A percentile compares a stretch with the other conserved stretches of the same genome.
phyloP scores from a whole-genome alignment of 2,329 filamentous ascomycete species.

The Samsoniella hepiali region DNA sequence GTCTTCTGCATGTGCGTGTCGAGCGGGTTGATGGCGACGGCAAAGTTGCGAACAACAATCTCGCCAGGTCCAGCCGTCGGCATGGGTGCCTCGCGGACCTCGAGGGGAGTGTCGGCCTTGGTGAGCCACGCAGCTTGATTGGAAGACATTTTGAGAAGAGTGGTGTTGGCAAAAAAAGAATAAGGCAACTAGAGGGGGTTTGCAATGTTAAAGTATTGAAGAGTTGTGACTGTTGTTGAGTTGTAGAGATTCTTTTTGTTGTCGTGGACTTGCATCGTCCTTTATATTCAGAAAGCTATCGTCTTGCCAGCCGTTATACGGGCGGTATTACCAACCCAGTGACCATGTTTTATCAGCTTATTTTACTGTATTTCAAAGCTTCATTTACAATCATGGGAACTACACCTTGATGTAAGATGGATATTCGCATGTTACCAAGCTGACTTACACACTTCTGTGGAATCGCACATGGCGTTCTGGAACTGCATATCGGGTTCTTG shows the following conservation, averaged over 20 bases:
- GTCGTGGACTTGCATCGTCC: background rate
- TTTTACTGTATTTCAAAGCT: background rate
- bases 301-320: too few relatives aligned
- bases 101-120: slow-evolving; percentile 22
- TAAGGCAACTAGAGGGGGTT: background rate
- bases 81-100: slow-evolving; percentile 27
- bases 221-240: background rate
- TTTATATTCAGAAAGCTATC: background rate
- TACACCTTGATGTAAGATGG: background rate
- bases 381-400: background rate
- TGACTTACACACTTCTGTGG: background rate
- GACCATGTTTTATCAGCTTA: background rate
- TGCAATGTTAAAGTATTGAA: background rate
- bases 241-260: background rate
- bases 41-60: slow-evolving; percentile 24
- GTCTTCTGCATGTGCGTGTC: slow-evolving; percentile 29
- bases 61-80: slow-evolving; percentile 10
- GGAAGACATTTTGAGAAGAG: slow-evolving; percentile 21
- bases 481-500: background rate
- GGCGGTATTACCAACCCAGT: background rate
- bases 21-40: slow-evolving; percentile 31
- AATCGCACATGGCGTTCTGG: background rate
- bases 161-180: background rate
- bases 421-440: background rate
- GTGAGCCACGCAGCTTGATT: slow-evolving; percentile 28